Base-by-base conservation (phyloP, 257 asterid species). In the Lantana camara region DNA sequence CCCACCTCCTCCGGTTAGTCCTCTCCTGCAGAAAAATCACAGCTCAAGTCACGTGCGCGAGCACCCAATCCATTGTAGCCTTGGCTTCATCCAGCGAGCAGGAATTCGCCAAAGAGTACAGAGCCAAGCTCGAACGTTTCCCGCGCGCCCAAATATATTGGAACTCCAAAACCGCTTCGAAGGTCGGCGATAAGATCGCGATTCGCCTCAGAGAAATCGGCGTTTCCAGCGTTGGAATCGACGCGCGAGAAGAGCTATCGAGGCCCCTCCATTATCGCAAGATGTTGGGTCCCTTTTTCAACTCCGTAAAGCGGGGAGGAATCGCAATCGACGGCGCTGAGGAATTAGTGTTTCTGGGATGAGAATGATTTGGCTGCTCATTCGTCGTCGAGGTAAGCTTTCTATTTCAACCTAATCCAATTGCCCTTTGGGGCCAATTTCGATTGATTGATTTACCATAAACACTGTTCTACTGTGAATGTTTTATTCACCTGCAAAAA, bases 71-170 rank as follows among this genome's bases (percentile, higher is more conserved):
- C 40, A 87, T 90, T 57, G 32, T 85, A 45, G 90, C 95, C 66
- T 79, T 90, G 75, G 90, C 96, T 16, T 79, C 97, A 15, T 85
- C 97, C 12, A 23, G 81, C 59, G 96, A 85, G 54, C 86, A 80
- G 27, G 96, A 90, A 54, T 90, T 87, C 73, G 32, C 75, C 12
- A 74, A 70, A 1, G 82, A 80, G n/a, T 73, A 74, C 69, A 67
- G 63, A 71, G 77, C 95, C 57, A 85, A 73, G 62, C 82, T 83
- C 61, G 70, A 83, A 56, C 81, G 87, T 10, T 68, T 85, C 73
- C 96, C 96, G 14, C 80, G 92, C 29, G 52, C 75, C 50, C 80
- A 54, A 40, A 54, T 82, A 16, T 72, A 47, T 4, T 82, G 90
- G 88, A 88, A 85, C 76, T 51, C 82, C 42, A 82, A 59, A 58